Base-by-base conservation (phyloP, 495 filamentous ascomycete species). In the Hyaloscypha variabilis region DNA sequence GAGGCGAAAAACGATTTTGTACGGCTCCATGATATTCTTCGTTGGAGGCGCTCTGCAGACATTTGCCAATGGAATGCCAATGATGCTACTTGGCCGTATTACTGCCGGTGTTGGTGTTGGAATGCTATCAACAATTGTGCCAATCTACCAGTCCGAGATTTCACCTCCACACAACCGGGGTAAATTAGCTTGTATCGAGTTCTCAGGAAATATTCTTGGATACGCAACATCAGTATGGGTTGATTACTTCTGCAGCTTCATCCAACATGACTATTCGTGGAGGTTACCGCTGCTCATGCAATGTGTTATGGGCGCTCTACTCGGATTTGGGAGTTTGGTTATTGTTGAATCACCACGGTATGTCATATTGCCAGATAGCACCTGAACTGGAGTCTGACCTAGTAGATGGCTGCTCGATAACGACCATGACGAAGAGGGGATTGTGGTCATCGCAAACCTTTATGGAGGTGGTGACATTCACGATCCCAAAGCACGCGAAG, bases 211-310 rank as follows among this genome's bases (percentile, higher is more conserved):
- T 75, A 96, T 99, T 66, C 86, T 89, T 67, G 95, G 95, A 26
- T 99, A 99, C 76, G 91, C 93, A 55, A 90, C 92, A 56, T 97
- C 93, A 68, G 95, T 99, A 10, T 99, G 95, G 95, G 94, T 98
- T 1, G 95, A 98, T 78, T 99, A 98, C 74, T 92, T 94, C 67
- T 98, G 94, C 77, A 94, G 91, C 62, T 97, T 85, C 74, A 97
- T 99, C 72, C 71, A 91, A 57, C 90, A 83, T 70, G 80, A 98
- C 71, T 85, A 90, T 77, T 91, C 95, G 6, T 99, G 96, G 95
- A 90, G 95, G 14, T 63, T 97, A 53, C 95, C 95, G 8, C 78
- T 99, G 42, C 77, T 96, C 21, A 93, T 96, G 85, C 96, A 99
- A 74, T 97, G 93, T 72, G 77, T 96, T 21, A 98, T 99, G 92